Conservation (phyloP, 2,329 filamentous ascomycete genomes). For the Xylaria sp. region DNA sequence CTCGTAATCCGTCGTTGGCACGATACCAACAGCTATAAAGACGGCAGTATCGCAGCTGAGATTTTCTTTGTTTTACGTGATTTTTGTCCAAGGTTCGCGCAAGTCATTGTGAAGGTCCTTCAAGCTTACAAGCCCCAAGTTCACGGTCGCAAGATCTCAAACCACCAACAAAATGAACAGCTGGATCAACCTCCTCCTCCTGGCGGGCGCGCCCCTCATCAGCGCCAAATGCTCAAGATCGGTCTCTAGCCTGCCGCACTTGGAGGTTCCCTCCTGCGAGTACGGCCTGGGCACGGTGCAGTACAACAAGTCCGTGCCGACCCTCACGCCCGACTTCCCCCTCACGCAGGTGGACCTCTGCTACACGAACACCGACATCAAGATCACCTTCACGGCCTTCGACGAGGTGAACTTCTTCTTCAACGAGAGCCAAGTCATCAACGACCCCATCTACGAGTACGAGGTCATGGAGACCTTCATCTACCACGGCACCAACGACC, state of each 20-base stretch:
- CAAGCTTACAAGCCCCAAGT: not conserved
- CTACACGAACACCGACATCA: constrained; percentile 38
- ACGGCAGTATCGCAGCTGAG: not conserved
- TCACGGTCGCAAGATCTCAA: not conserved
- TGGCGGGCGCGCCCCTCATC: constrained; percentile 15
- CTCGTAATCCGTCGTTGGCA: not conserved
- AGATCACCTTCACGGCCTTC: constrained; percentile 40
- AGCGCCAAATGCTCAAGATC: constrained; percentile 12
- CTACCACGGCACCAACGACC: constrained; percentile 41
- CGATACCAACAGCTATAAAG: not conserved
- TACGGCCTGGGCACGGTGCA: constrained; percentile 32
- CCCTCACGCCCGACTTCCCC: constrained; percentile 36
- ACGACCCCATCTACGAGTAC: constrained; percentile 44
- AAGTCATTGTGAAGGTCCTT: not conserved
- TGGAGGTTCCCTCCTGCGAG: constrained; percentile 39
- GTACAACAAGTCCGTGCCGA: constrained; percentile 40
- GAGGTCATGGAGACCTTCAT: constrained; percentile 49
- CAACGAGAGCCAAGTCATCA: constrained; percentile 38
- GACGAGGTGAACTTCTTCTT: constrained; percentile 45
- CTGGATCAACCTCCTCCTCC: constrained; percentile 18
- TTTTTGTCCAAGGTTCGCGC: not conserved
- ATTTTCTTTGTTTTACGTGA: not conserved
- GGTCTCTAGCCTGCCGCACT: constrained; percentile 19
- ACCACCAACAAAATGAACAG: constrained; percentile 10
- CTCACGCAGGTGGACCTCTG: constrained; percentile 43